phyloP scores from a whole-genome alignment of 2,329 filamentous ascomycete species.

The Grosmannia huntii region DNA sequence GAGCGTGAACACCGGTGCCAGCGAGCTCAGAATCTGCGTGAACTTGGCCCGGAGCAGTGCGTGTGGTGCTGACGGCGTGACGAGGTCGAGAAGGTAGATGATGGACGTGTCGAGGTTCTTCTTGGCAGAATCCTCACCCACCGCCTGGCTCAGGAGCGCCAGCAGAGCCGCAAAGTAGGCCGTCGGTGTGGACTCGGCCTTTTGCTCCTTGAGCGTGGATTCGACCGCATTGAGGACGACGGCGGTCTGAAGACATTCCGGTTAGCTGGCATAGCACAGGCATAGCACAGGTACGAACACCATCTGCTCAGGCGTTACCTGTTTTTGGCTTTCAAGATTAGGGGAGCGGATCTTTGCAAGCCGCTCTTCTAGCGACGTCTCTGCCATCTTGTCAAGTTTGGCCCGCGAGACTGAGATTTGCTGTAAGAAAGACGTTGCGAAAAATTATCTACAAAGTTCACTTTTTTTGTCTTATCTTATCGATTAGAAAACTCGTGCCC shows the following conservation, averaged over 20 bases:
- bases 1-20: constrained; percentile 72
- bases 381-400: constrained; percentile 27
- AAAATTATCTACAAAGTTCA: not conserved
- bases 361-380: constrained; percentile 61
- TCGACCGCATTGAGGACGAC: constrained; percentile 86
- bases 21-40: constrained; percentile 74
- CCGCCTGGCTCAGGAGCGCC: constrained; percentile 69
- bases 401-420: not conserved
- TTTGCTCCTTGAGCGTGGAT: constrained; percentile 80
- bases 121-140: constrained; percentile 56
- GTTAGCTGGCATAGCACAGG: not conserved
- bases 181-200: constrained; percentile 70
- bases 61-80: constrained; percentile 73
- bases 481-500: constrained; percentile 4
- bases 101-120: constrained; percentile 75
- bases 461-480: constrained; percentile 9
- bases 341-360: constrained; percentile 94
- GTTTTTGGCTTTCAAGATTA: constrained; percentile 87
- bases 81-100: constrained; percentile 88
- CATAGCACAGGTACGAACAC: not conserved
- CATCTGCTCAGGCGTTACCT: constrained; percentile 35
- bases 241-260: constrained; percentile 46
- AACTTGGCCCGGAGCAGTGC: constrained; percentile 90
- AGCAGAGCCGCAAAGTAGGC: constrained; percentile 94
- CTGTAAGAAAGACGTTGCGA: not conserved